These are phyloP conservation scores for Suillus sp. DNA, from an alignment of 768 basidiomycete species.

Conservation along the genomic window DNA sequence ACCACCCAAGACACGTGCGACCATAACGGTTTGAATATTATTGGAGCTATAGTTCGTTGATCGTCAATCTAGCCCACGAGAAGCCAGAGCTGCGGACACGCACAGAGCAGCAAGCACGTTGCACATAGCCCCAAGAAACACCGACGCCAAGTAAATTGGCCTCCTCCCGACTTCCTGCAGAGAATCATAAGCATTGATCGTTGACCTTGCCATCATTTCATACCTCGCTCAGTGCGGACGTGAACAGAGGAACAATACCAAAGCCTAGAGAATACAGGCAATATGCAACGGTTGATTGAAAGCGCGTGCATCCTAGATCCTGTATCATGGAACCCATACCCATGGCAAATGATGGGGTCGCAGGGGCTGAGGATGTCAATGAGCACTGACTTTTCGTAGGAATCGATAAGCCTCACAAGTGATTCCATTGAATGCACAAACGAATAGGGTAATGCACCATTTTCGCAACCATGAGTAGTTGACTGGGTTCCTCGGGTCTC, in stretches of 20 bases:
- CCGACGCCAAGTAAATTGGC: slow-evolving; percentile 57
- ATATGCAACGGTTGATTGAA: slow-evolving; percentile 49
- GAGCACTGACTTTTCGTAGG: neutral
- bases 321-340: slow-evolving; percentile 57
- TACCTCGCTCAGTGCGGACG: slow-evolving; percentile 70
- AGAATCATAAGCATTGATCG: neutral
- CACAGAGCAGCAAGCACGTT: slow-evolving; percentile 40
- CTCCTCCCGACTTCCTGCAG: slow-evolving; percentile 57
- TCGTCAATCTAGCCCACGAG: neutral
- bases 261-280: slow-evolving; percentile 62
- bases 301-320: slow-evolving; percentile 44
- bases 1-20: slow-evolving; percentile 64
- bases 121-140: slow-evolving; percentile 44
- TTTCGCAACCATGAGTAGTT: slow-evolving; percentile 40
- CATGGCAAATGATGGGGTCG: slow-evolving; percentile 53
- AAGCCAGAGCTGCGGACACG: slow-evolving; percentile 6
- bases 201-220: neutral
- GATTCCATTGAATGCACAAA: slow-evolving; percentile 33
- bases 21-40: slow-evolving; percentile 57
- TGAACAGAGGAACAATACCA: slow-evolving; percentile 60
- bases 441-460: slow-evolving; percentile 40
- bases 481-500: slow-evolving; percentile 41
- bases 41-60: slow-evolving; percentile 29
- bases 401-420: slow-evolving; percentile 20
- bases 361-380: slow-evolving; percentile 42